phyloP scores from a whole-genome alignment of 2,329 filamentous ascomycete genomes.

The Calonectria pseudoreteaudii region DNA sequence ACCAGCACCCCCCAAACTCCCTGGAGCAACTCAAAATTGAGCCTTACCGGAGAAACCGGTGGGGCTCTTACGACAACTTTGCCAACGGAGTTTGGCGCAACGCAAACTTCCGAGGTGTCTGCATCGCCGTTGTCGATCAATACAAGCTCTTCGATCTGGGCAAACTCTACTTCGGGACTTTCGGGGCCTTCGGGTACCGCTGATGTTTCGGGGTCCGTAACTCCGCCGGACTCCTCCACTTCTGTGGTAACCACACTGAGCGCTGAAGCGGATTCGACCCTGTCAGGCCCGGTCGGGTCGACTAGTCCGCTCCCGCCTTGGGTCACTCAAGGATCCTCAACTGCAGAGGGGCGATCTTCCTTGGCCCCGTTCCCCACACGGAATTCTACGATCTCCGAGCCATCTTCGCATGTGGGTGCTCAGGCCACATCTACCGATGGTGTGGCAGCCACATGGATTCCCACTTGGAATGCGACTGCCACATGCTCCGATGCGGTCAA shows the following conservation, averaged over 20 bases:
- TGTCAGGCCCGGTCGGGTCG: not conserved
- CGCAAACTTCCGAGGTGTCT: conserved; percentile 32
- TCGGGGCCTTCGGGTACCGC: conserved; percentile 23
- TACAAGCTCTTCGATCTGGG: conserved; percentile 27
- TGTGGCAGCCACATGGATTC: conserved; percentile 3
- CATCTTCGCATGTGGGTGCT: conserved; percentile 8
- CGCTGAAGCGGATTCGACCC: conserved; percentile 13
- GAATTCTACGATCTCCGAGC: conserved; percentile 32
- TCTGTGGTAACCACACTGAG: not conserved
- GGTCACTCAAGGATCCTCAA: conserved; percentile 24
- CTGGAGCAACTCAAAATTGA: conserved; percentile 30
- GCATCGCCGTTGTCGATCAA: conserved; percentile 20
- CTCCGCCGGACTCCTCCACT: conserved; percentile 5
- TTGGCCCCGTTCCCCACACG: conserved; percentile 20
- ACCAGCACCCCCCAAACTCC: conserved; percentile 19
- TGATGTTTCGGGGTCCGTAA: conserved; percentile 16
- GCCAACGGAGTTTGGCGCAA: conserved; percentile 14
- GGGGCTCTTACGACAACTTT: conserved; percentile 19
- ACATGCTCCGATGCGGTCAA: conserved; percentile 15
- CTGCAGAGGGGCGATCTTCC: conserved; percentile 16
- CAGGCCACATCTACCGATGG: conserved; percentile 20
- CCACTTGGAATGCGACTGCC: conserved; percentile 20
- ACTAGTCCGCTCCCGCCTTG: conserved; percentile 1
- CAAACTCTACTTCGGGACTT: conserved; percentile 29
- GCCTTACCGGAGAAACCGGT: conserved; percentile 19